phyloP scores from a whole-genome alignment of 73 alveolate species.

The Effrenium voratum region DNA sequence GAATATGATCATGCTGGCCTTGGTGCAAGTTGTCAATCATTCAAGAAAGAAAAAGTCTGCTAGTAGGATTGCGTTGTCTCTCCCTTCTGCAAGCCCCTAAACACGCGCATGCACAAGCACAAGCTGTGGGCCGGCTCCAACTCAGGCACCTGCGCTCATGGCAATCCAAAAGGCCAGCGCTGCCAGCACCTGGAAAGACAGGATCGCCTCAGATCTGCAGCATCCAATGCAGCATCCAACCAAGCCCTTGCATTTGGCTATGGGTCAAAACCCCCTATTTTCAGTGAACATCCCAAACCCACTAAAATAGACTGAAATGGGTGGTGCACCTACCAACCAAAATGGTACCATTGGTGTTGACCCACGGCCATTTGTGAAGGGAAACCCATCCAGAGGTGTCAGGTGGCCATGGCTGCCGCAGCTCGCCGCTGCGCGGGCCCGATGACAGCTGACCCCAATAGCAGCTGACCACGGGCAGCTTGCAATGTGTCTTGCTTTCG shows the following conservation, averaged over 20 bases:
- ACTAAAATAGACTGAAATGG: not conserved
- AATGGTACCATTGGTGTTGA: not conserved
- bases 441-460: not conserved
- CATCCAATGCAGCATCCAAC: not conserved
- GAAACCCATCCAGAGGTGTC: too few species aligned
- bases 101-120: not conserved
- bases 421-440: not conserved
- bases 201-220: not conserved
- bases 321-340: not conserved
- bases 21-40: not conserved
- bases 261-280: not conserved
- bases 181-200: slow-evolving; percentile 22
- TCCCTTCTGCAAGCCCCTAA: not conserved
- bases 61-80: too few species aligned
- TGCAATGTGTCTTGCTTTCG: not conserved
- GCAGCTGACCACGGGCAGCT: not conserved
- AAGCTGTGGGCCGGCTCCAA: not conserved
- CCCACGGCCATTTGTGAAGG: too few species aligned
- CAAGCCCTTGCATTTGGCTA: not conserved
- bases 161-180: slow-evolving; percentile 79
- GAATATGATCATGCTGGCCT: slow-evolving; percentile 88
- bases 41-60: not conserved
- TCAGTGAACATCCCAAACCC: not conserved
- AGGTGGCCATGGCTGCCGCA: too few species aligned
- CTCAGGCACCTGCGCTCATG: slow-evolving; percentile 24